These are phyloP conservation scores for Ambrosia artemisiifolia DNA, from an alignment of 129 eudicot genomes.

Conservation along the genomic window DNA sequence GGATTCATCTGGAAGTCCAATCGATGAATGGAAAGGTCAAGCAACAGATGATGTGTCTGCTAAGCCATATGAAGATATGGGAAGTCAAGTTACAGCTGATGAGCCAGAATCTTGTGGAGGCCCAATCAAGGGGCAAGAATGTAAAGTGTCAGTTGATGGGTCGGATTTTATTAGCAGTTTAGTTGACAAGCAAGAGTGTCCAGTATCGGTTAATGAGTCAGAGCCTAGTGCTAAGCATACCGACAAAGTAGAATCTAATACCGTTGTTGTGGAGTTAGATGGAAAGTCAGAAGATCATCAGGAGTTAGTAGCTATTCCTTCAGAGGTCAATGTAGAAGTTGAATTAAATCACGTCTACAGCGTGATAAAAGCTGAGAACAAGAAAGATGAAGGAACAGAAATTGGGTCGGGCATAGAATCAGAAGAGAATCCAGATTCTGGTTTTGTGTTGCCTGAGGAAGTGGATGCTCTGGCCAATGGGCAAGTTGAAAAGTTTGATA, in stretches of 20 bases:
- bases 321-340: constrained; percentile 29
- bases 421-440: constrained; percentile 17
- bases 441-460: constrained; percentile 11
- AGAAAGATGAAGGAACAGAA: constrained; percentile 24
- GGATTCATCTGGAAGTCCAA: constrained; percentile 15
- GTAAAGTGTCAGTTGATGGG: constrained; percentile 23
- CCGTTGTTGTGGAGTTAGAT: neutral
- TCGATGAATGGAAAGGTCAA: constrained; percentile 16
- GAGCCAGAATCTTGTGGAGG: constrained; percentile 24
- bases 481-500: constrained; percentile 26
- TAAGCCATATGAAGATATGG: constrained; percentile 25
- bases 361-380: constrained; percentile 29
- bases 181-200: constrained; percentile 25
- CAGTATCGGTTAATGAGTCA: constrained; percentile 14
- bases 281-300: constrained; percentile 13
- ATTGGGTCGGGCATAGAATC: constrained; percentile 20
- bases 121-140: constrained; percentile 14
- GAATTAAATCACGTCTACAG: constrained; percentile 17
- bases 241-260: constrained; percentile 10
- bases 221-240: constrained; percentile 21
- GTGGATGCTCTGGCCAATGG: constrained; percentile 21
- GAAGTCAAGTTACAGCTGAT: constrained; percentile 15
- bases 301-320: constrained; percentile 15
- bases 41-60: constrained; percentile 14
- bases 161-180: constrained; percentile 22